phyloP scores from a whole-genome alignment of 768 basidiomycete genomes.

The Hemileccinum rubropunctum region DNA sequence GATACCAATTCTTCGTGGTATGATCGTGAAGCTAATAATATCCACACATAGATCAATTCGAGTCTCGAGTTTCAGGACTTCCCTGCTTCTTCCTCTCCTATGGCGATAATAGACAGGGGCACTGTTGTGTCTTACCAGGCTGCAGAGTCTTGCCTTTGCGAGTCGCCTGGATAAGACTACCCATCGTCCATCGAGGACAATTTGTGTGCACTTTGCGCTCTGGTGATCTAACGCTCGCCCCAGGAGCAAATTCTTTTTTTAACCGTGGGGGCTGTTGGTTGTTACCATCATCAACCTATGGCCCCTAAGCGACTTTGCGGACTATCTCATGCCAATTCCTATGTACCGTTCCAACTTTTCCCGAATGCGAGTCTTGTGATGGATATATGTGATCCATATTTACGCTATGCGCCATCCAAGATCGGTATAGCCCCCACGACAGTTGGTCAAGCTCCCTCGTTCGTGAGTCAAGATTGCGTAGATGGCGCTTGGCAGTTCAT shows the following conservation, averaged over 20 bases:
- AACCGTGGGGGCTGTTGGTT: slow-evolving; percentile 13
- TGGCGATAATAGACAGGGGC: slow-evolving; percentile 21
- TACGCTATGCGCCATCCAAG: slow-evolving; percentile 1
- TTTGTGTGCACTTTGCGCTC: slow-evolving; percentile 26
- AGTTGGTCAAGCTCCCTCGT: slow-evolving; percentile 2
- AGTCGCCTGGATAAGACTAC: slow-evolving; percentile 16
- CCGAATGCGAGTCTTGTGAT: slow-evolving; percentile 11
- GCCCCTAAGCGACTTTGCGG: slow-evolving; percentile 16
- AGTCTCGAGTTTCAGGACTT: slow-evolving; percentile 19
- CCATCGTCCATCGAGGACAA: slow-evolving; percentile 22
- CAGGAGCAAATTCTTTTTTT: slow-evolving; percentile 23
- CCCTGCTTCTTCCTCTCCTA: slow-evolving; percentile 16
- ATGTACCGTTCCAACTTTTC: slow-evolving; percentile 21
- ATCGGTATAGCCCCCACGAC: neutral
- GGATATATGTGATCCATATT: slow-evolving; percentile 11
- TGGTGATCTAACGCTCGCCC: slow-evolving; percentile 15
- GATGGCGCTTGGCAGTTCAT: slow-evolving; percentile 8
- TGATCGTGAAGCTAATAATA: neutral
- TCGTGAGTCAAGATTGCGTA: slow-evolving; percentile 12
- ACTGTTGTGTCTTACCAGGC: slow-evolving; percentile 23
- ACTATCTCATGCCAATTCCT: slow-evolving; percentile 27
- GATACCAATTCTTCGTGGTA: neutral
- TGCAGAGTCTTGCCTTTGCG: slow-evolving; percentile 21
- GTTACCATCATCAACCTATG: slow-evolving; percentile 12
- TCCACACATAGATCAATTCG: slow-evolving; percentile 6